Base-by-base conservation (phyloP, 2,329 filamentous ascomycete species). In the Blastomyces emzantsi region DNA sequence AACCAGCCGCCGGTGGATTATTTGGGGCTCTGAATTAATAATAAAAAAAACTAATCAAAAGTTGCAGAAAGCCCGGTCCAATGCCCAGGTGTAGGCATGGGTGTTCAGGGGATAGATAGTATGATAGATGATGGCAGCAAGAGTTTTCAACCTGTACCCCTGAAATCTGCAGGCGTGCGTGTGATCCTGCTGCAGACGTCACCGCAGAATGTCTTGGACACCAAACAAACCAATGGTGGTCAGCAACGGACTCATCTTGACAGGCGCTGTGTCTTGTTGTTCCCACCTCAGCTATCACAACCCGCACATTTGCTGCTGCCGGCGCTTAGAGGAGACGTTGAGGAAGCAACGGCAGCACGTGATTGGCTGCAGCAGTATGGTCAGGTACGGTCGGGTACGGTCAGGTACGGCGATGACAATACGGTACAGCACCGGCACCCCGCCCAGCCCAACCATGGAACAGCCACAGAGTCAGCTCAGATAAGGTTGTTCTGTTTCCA, bases 351-450 rank as follows among this genome's bases (percentile, higher is more conserved):
- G 30, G 30, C 30, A 22, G 28, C 33, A 36, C 54, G 54, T 56
- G 54, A 56, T 56, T 56, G 54, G 54, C 30, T 36, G 52, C 19
- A 17, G 28, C n/a, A 2, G 54, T 56, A 11, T 41, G 11, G 54
- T 36, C 11, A n/a, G 51, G 52, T 36, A 57, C 11, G 19, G 36
- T 57, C 55, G 41, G 55, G 57, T 60, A 60, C 57, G 22, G 57
- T 47, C 41, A 49, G 57, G 41, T 49, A 60, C 43, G 28, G 43
- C 33, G 25, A 33, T 28, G 45, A 49, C 58, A 51, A 30, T 19
- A 47, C 43, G 36, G 30, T 49, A 49, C 58, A 47, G 9, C 25
- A 15, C 58, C n/a, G 43, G 56, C 9, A 17, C 39, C 33, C 36
- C 4, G 19, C 6, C 15, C 56, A 7, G 56, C n/a, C n/a, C 36